Evolutionary conservation across 2,329 filamentous ascomycete species (phyloP), one percentile per base, ranked within the genome.

Genomic region (Phialocephala sp.): DNA sequence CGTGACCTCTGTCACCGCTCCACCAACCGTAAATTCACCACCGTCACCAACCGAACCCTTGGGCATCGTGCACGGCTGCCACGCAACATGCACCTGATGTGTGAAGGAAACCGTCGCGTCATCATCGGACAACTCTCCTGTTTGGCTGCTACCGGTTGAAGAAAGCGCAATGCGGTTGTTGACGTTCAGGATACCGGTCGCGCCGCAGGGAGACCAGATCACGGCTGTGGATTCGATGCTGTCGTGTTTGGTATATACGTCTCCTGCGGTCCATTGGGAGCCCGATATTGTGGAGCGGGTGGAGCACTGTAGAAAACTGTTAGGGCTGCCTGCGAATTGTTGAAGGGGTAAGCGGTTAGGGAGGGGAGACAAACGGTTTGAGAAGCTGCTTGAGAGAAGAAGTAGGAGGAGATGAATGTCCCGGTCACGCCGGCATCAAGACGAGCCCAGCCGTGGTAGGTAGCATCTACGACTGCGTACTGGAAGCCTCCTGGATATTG

Each of bases 401-500:
- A 71, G 58, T 71, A 71, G 14, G 67, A 66, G n/a, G 67, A 69
- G 8, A 71, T 52, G 60, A 71, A 71, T 24, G 57, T 67, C 8
- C 65, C 67, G 5, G 67, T 71, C 4, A 71, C 69, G 4, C 65
- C 66, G 9, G 67, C 15, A 35, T 71, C 67, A 20, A 71, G 66
- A 37, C 67, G 63, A 18, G 69, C 69, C 58, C 64, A 71, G 14
- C 69, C 69, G 59, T 71, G 67, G 39, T 70, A 69, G 4, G 61
- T 65, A 11, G 69, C 67, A n/a, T 71, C 66, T n/a, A 66, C 64
- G 43, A 71, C 57, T n/a, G 69, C 35, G 59, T 70, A 70, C 59
- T 69, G 66, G 66, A 71, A 71, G 14, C 69, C 67, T 41, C 69
- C 66, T 52, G 69, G 69, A 41, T 71, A 71, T 39, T 69, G 62